Evolutionary conservation across 2,329 filamentous ascomycete species (phyloP).

Genomic region (Colletotrichum truncatum): DNA sequence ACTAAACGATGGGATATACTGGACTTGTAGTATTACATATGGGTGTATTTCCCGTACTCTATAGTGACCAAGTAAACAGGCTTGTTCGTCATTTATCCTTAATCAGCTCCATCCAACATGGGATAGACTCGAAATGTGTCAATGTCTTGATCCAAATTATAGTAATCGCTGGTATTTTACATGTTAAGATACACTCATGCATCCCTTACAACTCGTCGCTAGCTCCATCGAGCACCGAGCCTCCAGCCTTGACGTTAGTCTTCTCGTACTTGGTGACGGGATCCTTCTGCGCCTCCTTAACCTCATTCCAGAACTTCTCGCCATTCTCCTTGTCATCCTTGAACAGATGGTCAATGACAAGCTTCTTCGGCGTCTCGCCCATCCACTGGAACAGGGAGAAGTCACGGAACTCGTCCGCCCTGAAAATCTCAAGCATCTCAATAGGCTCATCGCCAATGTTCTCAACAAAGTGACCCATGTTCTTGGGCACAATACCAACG

Average conservation of each 20-base stretch:
- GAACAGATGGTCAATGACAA: slow-evolving; percentile 75
- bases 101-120: not conserved
- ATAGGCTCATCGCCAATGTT: slow-evolving; percentile 81
- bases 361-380: slow-evolving; percentile 73
- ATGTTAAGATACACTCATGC: not conserved
- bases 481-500: slow-evolving; percentile 79
- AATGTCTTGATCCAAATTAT: not conserved
- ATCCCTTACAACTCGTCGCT: slow-evolving; percentile 16
- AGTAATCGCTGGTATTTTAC: not conserved
- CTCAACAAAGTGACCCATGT: slow-evolving; percentile 85
- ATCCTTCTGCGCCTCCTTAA: slow-evolving; percentile 70
- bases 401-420: slow-evolving; percentile 75
- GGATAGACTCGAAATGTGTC: not conserved
- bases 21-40: not conserved
- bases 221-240: not conserved
- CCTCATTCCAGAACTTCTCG: slow-evolving; percentile 68
- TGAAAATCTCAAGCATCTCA: slow-evolving; percentile 80
- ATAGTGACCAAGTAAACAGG: no score
- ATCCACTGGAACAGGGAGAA: slow-evolving; percentile 81
- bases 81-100: not conserved
- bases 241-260: not conserved
- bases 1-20: slow-evolving; percentile 22
- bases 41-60: not conserved
- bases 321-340: slow-evolving; percentile 67
- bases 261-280: slow-evolving; percentile 50